phyloP scores from a whole-genome alignment of 495 filamentous ascomycete species.

The Xanthoparmelia taractica region DNA sequence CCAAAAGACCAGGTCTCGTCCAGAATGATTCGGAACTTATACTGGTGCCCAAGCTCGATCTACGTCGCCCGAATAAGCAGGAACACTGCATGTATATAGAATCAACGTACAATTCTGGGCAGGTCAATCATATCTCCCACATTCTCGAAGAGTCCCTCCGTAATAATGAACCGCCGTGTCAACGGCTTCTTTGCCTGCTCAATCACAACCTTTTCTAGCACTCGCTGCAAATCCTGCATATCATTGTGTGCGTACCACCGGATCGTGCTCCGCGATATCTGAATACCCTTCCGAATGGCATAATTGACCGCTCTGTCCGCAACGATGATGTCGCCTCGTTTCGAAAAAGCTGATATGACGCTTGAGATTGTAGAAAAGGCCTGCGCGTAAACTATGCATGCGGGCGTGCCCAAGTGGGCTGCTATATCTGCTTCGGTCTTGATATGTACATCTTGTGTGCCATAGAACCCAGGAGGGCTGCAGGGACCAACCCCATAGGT shows the following conservation, averaged over 20 bases:
- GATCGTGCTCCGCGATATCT: constrained; percentile 84
- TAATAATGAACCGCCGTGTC: constrained; percentile 91
- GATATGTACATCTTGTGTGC: constrained; percentile 97
- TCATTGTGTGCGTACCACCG: constrained; percentile 96
- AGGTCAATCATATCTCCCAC: constrained; percentile 79
- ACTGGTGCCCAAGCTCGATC: constrained; percentile 84
- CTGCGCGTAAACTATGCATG: constrained; percentile 90
- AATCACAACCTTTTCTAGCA: constrained; percentile 75
- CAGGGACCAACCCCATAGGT: constrained; percentile 96
- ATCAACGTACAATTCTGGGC: constrained; percentile 64
- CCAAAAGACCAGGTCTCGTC: constrained; percentile 98
- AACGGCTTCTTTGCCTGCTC: constrained; percentile 83
- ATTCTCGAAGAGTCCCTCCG: constrained; percentile 89
- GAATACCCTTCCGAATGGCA: constrained; percentile 86
- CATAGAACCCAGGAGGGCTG: constrained; percentile 95
- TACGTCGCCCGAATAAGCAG: constrained; percentile 28
- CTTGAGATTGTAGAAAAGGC: constrained; percentile 89
- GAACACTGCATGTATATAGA: not conserved
- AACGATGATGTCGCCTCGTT: constrained; percentile 95
- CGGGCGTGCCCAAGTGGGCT: constrained; percentile 71
- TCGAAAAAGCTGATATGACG: constrained; percentile 93
- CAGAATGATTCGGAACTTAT: constrained; percentile 95
- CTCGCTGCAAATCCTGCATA: constrained; percentile 82
- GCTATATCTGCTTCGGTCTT: constrained; percentile 93
- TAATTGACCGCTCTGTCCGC: constrained; percentile 94